Evolutionary conservation across 495 filamentous ascomycete genomes (phyloP).

Genomic region (Neurospora sp.): DNA sequence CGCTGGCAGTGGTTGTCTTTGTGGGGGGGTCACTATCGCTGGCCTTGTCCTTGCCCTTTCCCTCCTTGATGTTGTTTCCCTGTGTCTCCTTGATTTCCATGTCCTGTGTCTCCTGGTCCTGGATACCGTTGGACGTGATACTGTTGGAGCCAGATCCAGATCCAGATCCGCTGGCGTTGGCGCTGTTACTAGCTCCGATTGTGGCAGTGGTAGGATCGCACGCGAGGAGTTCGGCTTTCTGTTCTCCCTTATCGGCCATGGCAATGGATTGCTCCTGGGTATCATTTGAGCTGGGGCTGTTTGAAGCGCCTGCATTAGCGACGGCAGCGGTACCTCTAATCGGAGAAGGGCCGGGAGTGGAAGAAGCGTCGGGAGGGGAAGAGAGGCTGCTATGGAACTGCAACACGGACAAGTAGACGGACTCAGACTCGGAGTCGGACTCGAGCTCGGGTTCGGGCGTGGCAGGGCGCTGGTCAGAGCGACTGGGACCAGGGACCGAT

Average conservation of each 20-base stretch:
- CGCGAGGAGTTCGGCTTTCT: neutral
- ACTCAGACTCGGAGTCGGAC: neutral
- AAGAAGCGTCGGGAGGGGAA: neutral
- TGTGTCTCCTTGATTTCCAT: neutral
- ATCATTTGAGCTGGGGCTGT: neutral
- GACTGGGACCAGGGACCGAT: neutral
- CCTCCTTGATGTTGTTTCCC: neutral
- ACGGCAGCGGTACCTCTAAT: neutral
- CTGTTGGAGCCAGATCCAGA: neutral
- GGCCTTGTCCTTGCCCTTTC: neutral
- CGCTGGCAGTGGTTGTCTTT: neutral
- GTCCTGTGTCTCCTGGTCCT: neutral
- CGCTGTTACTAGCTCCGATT: neutral
- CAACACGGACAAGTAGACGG: neutral
- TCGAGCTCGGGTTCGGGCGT: neutral
- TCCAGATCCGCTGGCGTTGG: neutral
- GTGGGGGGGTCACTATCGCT: neutral
- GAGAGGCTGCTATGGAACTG: neutral
- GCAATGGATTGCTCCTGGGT: neutral
- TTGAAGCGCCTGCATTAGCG: neutral
- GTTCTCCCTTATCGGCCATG: neutral
- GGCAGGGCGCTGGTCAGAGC: neutral
- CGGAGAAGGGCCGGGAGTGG: neutral
- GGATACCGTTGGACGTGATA: rapidly evolving
- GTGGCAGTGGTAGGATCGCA: neutral